Base-by-base conservation (phyloP, 495 filamentous ascomycete genomes). In the Jackrogersella multiformis region DNA sequence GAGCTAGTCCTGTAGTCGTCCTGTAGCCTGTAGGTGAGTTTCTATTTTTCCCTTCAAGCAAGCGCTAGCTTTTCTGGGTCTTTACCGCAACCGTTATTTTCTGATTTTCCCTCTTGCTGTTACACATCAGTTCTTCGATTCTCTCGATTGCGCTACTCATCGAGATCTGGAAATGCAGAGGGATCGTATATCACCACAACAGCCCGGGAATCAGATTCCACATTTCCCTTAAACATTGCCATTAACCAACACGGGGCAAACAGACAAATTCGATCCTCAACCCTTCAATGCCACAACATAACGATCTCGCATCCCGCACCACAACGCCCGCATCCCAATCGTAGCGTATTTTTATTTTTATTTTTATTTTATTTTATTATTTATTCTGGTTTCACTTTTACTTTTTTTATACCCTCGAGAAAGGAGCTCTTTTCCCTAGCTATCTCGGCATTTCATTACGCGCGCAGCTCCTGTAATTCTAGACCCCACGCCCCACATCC, bases 151-250 rank as follows among this genome's bases (percentile, higher is more conserved):
- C 67, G 57, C 67, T 70, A 66, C 67, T 70, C 67, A 70, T 70
- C 67, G 67, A 70, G 67, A 70, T 70, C 67, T 70, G 57, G 56
- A 70, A 70, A 70, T 70, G 67, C 67, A 66, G 67, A 53, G 67
- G 63, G 63, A 71, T 71, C 68, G 68, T 67, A 71, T 71, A 71
- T 67, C 53, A 66, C 63, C 59, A 64, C 63, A 59, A 58, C 64
- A 44, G 49, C 63, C 68, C 68, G 34, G 63, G 68, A 64, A 67
- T 63, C 68, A 66, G 58, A 67, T 71, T 68, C 70, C 68, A 71
- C 62, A 65, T 73, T 71, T 68, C 70, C 67, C 68, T 68, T 69
- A 56, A 66, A 66, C 70, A 73, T 73, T 71, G 62, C 70, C 70
- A 75, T 75, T 67, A 62, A 69, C 67, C 38, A 58, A 60, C 69